Evolutionary conservation across 495 filamentous ascomycete species (phyloP).

Genomic region (Podospora pseudopauciseta): DNA sequence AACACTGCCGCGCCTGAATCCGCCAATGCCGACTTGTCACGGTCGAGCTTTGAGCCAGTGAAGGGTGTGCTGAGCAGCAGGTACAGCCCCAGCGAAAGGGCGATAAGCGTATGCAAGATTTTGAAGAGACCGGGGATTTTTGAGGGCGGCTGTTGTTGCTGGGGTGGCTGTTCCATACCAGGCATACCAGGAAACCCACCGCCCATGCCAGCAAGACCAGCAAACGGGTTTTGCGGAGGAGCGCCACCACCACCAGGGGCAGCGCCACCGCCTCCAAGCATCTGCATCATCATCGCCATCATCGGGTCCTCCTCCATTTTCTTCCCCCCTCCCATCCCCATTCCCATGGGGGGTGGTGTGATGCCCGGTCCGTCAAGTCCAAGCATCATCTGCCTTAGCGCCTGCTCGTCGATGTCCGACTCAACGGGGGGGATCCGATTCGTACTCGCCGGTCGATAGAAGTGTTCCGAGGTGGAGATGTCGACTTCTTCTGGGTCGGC

Average conservation of each 20-base stretch:
- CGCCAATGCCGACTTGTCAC: not conserved
- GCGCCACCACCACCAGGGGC: conserved; percentile 11
- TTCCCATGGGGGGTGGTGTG: not conserved
- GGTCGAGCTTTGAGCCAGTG: conserved; percentile 50
- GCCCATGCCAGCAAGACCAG: conserved; percentile 6
- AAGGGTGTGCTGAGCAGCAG: conserved; percentile 62
- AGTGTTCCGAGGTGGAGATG: conserved; percentile 56
- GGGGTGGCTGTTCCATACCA: conserved; percentile 10
- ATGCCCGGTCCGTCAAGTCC: conserved; percentile 33
- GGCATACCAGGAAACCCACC: conserved; percentile 31
- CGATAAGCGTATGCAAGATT: conserved; percentile 69
- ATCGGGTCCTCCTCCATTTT: conserved; percentile 31
- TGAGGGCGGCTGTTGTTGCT: conserved; percentile 11
- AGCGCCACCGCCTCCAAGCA: conserved; percentile 24
- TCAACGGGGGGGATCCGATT: conserved; percentile 26
- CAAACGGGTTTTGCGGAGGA: conserved; percentile 43
- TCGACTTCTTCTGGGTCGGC: conserved; percentile 72
- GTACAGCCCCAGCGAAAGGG: conserved; percentile 67
- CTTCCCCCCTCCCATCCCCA: not conserved
- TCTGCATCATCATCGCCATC: conserved; percentile 35
- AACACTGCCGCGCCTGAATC: not conserved
- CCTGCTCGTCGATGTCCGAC: conserved; percentile 35
- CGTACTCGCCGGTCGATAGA: conserved; percentile 46
- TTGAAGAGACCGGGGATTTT: conserved; percentile 59
- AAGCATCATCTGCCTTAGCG: conserved; percentile 47